A percentile compares a stretch with the other conserved stretches of the same genome.
Evolutionary conservation across 331 rosid species (phyloP).

Genomic region (Dryas integrifolia): DNA sequence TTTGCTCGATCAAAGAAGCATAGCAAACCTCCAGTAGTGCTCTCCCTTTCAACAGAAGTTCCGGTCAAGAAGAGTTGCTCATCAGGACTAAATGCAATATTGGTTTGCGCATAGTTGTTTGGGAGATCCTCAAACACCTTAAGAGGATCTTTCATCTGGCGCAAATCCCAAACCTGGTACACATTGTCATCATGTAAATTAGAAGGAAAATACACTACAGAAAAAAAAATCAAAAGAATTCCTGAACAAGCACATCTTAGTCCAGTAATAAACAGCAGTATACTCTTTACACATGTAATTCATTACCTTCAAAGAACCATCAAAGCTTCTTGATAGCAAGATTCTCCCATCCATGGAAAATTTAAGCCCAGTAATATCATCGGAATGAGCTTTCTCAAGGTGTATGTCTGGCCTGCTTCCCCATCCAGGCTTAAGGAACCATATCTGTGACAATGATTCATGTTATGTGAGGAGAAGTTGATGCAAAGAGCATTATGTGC

Average conservation of each 20-base stretch:
- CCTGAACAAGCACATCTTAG: conserved; percentile 6
- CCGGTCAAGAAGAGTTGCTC: conserved; percentile 92
- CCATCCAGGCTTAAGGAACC: conserved; percentile 94
- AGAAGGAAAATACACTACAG: conserved; percentile 21
- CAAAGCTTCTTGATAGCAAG: conserved; percentile 80
- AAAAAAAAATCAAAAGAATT: not conserved
- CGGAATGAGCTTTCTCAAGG: conserved; percentile 66
- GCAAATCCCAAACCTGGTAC: conserved; percentile 90
- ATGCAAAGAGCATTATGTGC: not conserved
- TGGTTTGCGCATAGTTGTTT: conserved; percentile 83
- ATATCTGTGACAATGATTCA: conserved; percentile 50
- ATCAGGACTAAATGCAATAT: conserved; percentile 79
- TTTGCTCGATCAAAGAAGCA: conserved; percentile 75
- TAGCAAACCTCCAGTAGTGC: conserved; percentile 76
- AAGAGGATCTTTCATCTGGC: conserved; percentile 65
- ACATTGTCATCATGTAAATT: conserved; percentile 4
- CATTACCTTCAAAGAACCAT: conserved; percentile 74
- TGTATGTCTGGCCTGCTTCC: conserved; percentile 90
- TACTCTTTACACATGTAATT: conserved; percentile 3
- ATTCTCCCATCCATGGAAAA: conserved; percentile 76
- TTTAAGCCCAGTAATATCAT: conserved; percentile 67
- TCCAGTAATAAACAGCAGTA: conserved; percentile 10
- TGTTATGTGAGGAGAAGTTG: conserved; percentile 20
- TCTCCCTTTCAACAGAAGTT: conserved; percentile 83
- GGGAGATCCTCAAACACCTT: conserved; percentile 81